These are phyloP conservation scores for Suhomyces prunicola DNA, from an alignment of 805 yeast genomes.

Conservation along the genomic window DNA sequence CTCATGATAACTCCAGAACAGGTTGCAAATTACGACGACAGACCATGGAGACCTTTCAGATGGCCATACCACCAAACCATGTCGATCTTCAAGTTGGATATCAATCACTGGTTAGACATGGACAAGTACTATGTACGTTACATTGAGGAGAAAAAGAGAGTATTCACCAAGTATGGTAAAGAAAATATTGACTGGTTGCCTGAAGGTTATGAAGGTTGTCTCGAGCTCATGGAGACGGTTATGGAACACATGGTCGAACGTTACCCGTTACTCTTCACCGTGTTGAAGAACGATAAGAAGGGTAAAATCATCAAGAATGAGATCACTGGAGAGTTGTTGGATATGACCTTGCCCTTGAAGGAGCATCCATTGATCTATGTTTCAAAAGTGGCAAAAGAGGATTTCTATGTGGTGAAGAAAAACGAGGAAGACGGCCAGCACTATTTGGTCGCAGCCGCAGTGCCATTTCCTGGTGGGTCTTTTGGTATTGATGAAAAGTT, in stretches of 20 bases:
- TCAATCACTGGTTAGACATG: slow-evolving; percentile 78
- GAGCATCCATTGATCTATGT: slow-evolving; percentile 63
- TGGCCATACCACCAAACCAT: slow-evolving; percentile 81
- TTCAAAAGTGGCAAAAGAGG: slow-evolving; percentile 72
- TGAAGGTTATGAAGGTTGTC: slow-evolving; percentile 57
- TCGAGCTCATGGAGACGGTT: slow-evolving; percentile 63
- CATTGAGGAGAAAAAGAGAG: slow-evolving; percentile 58
- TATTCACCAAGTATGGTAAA: slow-evolving; percentile 55
- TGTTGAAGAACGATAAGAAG: slow-evolving; percentile 27
- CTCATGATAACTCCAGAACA: slow-evolving; percentile 64
- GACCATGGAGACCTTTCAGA: slow-evolving; percentile 80
- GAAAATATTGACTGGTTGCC: slow-evolving; percentile 66
- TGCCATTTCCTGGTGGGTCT: slow-evolving; percentile 77
- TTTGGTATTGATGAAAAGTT: slow-evolving; percentile 60
- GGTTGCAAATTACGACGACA: slow-evolving; percentile 61
- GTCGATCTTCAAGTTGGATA: slow-evolving; percentile 68
- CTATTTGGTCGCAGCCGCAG: slow-evolving; percentile 69
- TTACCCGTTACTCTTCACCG: slow-evolving; percentile 60
- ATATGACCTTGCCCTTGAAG: slow-evolving; percentile 56
- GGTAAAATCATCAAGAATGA: slow-evolving; percentile 52
- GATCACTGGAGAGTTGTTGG: slow-evolving; percentile 59
- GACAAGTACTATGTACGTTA: slow-evolving; percentile 70
- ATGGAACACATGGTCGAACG: slow-evolving; percentile 57
- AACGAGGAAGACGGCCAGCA: slow-evolving; percentile 54
- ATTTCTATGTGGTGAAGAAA: slow-evolving; percentile 61